Base-by-base conservation (phyloP, 139 green algal genomes). In the Micractinium sp. region DNA sequence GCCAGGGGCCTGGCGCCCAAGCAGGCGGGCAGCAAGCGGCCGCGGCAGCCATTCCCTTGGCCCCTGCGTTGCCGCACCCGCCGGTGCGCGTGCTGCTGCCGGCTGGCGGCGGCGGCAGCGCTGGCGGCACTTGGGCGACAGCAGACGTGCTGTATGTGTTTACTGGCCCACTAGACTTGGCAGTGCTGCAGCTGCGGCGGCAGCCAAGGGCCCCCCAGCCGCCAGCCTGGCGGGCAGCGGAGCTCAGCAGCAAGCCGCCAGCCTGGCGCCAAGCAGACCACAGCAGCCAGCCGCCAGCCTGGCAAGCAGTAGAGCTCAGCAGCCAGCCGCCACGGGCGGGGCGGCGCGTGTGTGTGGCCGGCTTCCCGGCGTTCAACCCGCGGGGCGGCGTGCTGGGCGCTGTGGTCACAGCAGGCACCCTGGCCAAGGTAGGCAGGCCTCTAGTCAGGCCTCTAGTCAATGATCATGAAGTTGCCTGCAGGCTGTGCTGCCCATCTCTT, bases 361-460 rank as follows among this genome's bases (percentile, higher is more conserved):
- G 95, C 0, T 96, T 95, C 90, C 93, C 93, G 22, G 86, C 97
- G n/a, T 89, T 96, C 78, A 92, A 91, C 41, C 94, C 95, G 0
- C 27, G 60, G 0, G 67, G 78, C 12, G 82, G 74, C 3, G 90
- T 91, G 90, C 38, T 87, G 83, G 35, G 66, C 4, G 60, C 94
- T 1, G 60, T 91, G 22, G 85, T 93, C 22, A 95, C 92, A 5
- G 29, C 47, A 16, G 93, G 94, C 63, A 92, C 89, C 60, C 75
- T 96, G 19, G 82, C 88, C n/a, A 88, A 93, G 89, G 94, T 94
- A 35, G 41, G 47, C 53, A 16, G 78, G 81, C 35, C n/a, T n/a
- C n/a, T n/a, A n/a, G n/a, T n/a, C n/a, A n/a, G n/a, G n/a, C n/a
- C n/a, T n/a, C n/a, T n/a, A n/a, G n/a, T n/a, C n/a, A 5, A 56